Evolutionary conservation across 176 grass and related monocot genomes (phyloP), one percentile per base, ranked within the genome.

Genomic region (Luzula sylvatica): DNA sequence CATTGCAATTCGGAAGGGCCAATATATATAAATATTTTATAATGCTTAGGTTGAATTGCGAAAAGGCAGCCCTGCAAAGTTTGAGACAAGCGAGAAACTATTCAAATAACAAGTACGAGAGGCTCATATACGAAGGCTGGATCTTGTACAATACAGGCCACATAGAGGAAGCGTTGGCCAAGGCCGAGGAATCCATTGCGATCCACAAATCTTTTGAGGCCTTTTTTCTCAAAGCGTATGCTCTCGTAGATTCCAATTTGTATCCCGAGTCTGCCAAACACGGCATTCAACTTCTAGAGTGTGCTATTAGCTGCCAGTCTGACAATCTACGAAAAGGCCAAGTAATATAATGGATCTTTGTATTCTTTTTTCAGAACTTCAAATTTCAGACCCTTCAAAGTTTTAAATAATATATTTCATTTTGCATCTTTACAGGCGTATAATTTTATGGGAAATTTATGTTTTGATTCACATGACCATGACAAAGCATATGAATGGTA

Each of bases 241-340:
- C 81, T 53, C 39, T 98, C 11, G 85, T 75, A 60, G 85, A 98
- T 63, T 77, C 77, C 24, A 84, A 65, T 72, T 65, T 98, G 0
- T 77, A 98, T 56, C 39, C 57, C 11, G 66, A 63, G 51, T 82
- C 78, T 30, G 72, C 92, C 14, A 54, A 69, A 9, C 68, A 77
- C 71, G 92, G 89, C 46, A 83, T 89, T 52, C 81, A 90, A 60
- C 77, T 98, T 32, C 65, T 98, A 30, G 81, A 98, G 28, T 70
- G 78, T 3, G 85, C 92, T 7, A 81, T 89, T 62, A 90, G 77
- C 27, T 98, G 92, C 26, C 81, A 80, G 26, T 98, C 92, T 1
- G 92, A 98, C 68, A 98, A 98, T 67, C 92, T 98, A 19, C 77
- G 92, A 4, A 98, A 90, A 70, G 92, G 92, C 28, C 92, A 98